Base-by-base conservation (phyloP, 106 monocot genomes). In the Allium cepa region DNA sequence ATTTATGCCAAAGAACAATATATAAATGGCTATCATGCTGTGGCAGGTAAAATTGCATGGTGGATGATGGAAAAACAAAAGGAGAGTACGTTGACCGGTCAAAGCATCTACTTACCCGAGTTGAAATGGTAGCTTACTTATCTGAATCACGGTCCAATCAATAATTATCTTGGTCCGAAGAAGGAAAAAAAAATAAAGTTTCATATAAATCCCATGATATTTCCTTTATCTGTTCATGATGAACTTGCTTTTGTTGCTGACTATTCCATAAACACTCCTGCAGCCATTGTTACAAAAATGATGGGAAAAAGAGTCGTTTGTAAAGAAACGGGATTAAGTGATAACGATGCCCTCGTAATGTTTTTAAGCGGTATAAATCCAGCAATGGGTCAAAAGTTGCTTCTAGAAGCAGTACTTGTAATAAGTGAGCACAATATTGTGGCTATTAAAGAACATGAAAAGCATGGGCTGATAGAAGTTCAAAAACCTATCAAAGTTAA, bases 1-100 rank as follows among this genome's bases (percentile, higher is more conserved):
- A n/a, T n/a, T n/a, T n/a, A n/a, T 36, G 36, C 36, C 36, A 70
- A 83, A 94, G 94, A 94, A 51, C 87, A 82, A 78, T 90, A 94
- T 75, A 68, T 90, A 55, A n/a, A 64, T 53, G 75, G 59, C 67
- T 64, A 62, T 67, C 81, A 80, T 11, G 73, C 85, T 72, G 78
- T 72, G 47, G 78, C 85, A 14, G 79, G 73, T 78, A 73, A 85
- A 60, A 82, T 94, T 64, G 73, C 90, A 69, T 90, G 94, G 94
- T 94, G 90, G 94, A 94, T 94, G 71, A 94, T 94, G 94, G 94
- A 94, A 69, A 94, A 94, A n/a, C 66, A 69, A 90, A 16, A 78
- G 81, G n/a, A 47, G 94, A 88, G 52, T 94, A 94, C 62, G 90
- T 90, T 75, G 83, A 90, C 62, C 60, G 94, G 49, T 87, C 94